Base-by-base conservation (phyloP, 2,329 filamentous ascomycete genomes). In the Trichothecium roseum region DNA sequence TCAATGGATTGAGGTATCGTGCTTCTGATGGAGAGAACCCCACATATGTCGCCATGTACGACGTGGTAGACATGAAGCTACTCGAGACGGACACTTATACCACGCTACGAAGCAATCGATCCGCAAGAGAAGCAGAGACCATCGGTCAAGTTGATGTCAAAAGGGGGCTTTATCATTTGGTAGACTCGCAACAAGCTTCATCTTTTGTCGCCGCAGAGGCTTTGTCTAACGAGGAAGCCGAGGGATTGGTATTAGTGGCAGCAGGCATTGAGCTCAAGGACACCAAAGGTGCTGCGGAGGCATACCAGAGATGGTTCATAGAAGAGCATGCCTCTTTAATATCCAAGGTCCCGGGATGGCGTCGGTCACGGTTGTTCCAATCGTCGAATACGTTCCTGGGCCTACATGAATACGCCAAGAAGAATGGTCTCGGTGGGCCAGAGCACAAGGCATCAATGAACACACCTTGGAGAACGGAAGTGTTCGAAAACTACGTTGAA, bases 21-120 rank as follows among this genome's bases (percentile, higher is more conserved):
- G 81, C 83, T 8, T 72, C 63, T 13, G 83, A 89, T 53, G 60
- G 64, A 34, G 44, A 60, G 44, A 41, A 66, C 43, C 85, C 84
- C 2, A 70, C 77, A 44, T 94, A 78, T 65, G 74, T 89, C 53
- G 86, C 86, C 22, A 62, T 81, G 37, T 94, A 94, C 66, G 85
- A 94, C 55, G 75, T 91, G 44, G 78, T 74, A 24, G 77, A 80
- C 51, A 84, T 89, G 72, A 59, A 69, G 30, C 74, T 74, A 49
- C 67, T 94, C 51, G 73, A 75, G 34, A 76, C 78, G 33, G 72
- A 81, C 35, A 71, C 77, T 3, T 94, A 94, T 61, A 74, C 72
- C 9, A 61, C 63, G 12, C 63, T 87, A 32, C 71, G 82, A 20
- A 73, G 69, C 8, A 65, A 72, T 46, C 59, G 72, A 17, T 73